Percentiles rank a stretch among this genome's conserved stretches.
Evolutionary conservation across 176 grass and related monocot species (phyloP).

Genomic region (Hordeum marinum): DNA sequence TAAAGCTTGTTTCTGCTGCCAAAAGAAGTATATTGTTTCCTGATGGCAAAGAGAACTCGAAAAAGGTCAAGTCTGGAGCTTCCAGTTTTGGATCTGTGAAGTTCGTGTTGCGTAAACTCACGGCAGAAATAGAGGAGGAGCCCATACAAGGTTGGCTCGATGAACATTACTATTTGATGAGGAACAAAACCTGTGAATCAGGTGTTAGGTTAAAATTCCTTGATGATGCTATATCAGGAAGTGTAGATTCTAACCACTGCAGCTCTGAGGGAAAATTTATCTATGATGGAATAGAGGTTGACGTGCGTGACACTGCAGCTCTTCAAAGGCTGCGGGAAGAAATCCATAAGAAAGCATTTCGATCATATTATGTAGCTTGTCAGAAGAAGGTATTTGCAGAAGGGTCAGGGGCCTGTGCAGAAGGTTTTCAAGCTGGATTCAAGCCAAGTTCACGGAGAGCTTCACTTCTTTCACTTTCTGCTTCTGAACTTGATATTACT

Average conservation of each 20-base stretch:
- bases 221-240: slow-evolving; percentile 67
- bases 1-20: slow-evolving; percentile 84
- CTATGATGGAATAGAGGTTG: slow-evolving; percentile 53
- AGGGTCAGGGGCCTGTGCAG: slow-evolving; percentile 72
- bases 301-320: slow-evolving; percentile 45
- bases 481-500: slow-evolving; percentile 82
- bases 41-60: slow-evolving; percentile 57
- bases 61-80: slow-evolving; percentile 49
- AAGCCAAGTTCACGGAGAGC: slow-evolving; percentile 65
- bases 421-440: slow-evolving; percentile 89
- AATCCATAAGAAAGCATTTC: slow-evolving; percentile 86
- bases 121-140: slow-evolving; percentile 94
- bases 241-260: slow-evolving; percentile 38
- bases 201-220: slow-evolving; percentile 80
- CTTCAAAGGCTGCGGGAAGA: slow-evolving; percentile 70
- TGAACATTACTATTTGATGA: slow-evolving; percentile 97
- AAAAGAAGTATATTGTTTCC: slow-evolving; percentile 66
- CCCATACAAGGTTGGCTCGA: slow-evolving; percentile 97
- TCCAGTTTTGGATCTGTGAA: slow-evolving; percentile 81
- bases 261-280: slow-evolving; percentile 44
- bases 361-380: slow-evolving; percentile 79
- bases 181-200: slow-evolving; percentile 72
- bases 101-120: slow-evolving; percentile 85
- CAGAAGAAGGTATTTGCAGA: slow-evolving; percentile 72
- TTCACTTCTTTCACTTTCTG: slow-evolving; percentile 94